Evolutionary conservation across 2,329 filamentous ascomycete genomes (phyloP).

Genomic region (Epichloe uncinata): DNA sequence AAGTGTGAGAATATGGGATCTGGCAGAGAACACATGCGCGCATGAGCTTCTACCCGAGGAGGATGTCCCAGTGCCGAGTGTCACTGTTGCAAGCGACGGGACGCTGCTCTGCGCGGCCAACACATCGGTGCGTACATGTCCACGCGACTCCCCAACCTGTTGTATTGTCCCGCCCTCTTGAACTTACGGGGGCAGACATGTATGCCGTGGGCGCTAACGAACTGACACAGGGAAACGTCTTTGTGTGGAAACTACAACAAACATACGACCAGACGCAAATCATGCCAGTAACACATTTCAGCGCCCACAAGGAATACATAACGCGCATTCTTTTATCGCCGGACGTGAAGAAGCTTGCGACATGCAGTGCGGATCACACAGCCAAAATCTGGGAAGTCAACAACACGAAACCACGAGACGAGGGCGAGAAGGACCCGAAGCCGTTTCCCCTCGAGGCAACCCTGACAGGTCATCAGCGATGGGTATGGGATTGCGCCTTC

Average conservation of each 20-base stretch:
- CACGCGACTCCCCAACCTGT: too few relatives aligned
- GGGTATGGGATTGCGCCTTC: constrained; percentile 97
- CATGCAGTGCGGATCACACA: constrained; percentile 84
- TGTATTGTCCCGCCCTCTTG: not conserved
- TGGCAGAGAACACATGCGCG: constrained; percentile 93
- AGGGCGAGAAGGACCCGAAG: constrained; percentile 28
- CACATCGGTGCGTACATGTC: constrained; percentile 49
- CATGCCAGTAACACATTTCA: constrained; percentile 77
- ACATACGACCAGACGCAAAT: constrained; percentile 71
- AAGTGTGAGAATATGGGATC: constrained; percentile 89
- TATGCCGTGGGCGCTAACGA: not conserved
- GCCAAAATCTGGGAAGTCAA: constrained; percentile 90
- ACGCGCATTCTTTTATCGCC: constrained; percentile 84
- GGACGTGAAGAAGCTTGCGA: constrained; percentile 87
- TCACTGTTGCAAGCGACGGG: constrained; percentile 91
- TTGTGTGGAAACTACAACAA: constrained; percentile 90
- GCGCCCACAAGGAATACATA: constrained; percentile 83
- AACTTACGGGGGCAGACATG: too few relatives aligned
- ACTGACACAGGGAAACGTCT: constrained; percentile 74
- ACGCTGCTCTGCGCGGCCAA: constrained; percentile 88
- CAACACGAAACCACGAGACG: constrained; percentile 45
- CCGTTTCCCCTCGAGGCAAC: constrained; percentile 75
- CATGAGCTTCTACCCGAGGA: constrained; percentile 95
- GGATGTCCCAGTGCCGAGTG: constrained; percentile 83
- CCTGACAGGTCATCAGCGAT: constrained; percentile 79